Percentiles rank a stretch among this genome's conserved stretches.
Evolutionary conservation across 768 basidiomycete species (phyloP).

Genomic region (Punctularia strigosozonata): DNA sequence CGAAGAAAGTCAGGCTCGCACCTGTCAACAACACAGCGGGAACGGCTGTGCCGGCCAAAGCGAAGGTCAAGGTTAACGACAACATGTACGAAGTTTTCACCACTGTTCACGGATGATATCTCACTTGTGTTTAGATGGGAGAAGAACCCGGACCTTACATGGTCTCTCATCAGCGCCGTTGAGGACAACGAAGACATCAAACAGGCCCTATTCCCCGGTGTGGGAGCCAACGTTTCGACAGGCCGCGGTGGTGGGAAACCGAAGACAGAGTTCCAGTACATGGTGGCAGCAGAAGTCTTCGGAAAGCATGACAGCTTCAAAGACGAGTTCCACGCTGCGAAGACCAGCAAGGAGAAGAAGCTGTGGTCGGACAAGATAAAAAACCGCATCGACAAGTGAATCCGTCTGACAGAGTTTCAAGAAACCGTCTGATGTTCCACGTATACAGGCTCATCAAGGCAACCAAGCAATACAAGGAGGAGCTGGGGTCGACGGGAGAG

Average conservation of each 20-base stretch:
- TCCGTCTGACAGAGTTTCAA: neutral
- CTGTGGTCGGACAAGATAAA: neutral
- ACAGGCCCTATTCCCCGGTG: neutral
- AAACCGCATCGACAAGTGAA: neutral
- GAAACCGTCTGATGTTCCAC: neutral
- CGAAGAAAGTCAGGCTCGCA: too few species aligned
- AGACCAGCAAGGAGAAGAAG: neutral
- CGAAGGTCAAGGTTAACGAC: too few species aligned
- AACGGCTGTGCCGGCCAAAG: too few species aligned
- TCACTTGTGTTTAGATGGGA: too few species aligned
- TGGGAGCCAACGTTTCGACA: neutral
- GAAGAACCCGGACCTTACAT: slow-evolving; percentile 4
- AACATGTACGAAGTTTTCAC: too few species aligned
- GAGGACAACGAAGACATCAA: neutral
- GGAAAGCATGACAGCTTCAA: neutral
- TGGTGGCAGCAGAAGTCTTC: neutral
- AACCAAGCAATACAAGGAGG: neutral
- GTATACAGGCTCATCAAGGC: neutral
- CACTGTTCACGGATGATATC: too few species aligned
- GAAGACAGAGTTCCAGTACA: neutral
- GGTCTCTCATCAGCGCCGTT: neutral
- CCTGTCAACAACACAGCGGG: too few species aligned
- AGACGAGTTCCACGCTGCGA: slow-evolving; percentile 2
- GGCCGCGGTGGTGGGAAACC: neutral
- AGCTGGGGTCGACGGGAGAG: slow-evolving; percentile 5